A percentile compares a stretch with the other conserved stretches of the same genome.
These are phyloP conservation scores for Zygnema cylindricum DNA, from an alignment of 139 green algal species.

Conservation along the genomic window DNA sequence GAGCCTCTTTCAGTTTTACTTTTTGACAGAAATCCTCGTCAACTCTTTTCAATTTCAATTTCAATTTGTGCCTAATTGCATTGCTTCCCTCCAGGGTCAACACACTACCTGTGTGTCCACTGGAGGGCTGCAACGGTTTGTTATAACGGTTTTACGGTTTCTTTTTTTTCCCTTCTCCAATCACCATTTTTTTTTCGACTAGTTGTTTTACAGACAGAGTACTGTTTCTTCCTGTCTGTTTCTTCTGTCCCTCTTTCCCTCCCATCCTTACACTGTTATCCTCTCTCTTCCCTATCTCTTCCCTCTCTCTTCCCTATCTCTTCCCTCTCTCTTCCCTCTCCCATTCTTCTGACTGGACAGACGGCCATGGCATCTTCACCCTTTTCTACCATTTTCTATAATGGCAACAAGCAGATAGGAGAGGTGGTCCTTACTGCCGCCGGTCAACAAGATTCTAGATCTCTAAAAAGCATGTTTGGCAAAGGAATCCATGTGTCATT, in stretches of 20 bases:
- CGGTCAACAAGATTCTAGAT: neutral
- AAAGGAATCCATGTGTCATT: constrained; percentile 25
- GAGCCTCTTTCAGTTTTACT: no score
- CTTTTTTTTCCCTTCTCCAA: no score
- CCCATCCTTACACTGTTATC: neutral
- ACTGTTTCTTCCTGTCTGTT: neutral
- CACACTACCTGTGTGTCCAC: no score
- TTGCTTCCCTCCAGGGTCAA: no score
- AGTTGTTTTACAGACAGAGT: no score
- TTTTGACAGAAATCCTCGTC: no score
- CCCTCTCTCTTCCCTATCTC: neutral
- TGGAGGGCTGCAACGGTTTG: no score
- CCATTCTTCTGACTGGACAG: neutral
- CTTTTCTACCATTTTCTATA: neutral
- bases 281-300: neutral
- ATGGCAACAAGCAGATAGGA: neutral
- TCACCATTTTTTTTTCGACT: no score
- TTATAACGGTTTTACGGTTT: no score
- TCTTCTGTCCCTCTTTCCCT: neutral
- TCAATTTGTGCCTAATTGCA: no score
- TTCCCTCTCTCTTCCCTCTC: neutral
- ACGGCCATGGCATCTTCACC: neutral
- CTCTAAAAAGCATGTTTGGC: neutral
- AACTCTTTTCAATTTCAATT: no score
- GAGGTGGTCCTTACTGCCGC: neutral